Base-by-base conservation (phyloP, 2,329 filamentous ascomycete genomes). In the Fusarium mexicanum region DNA sequence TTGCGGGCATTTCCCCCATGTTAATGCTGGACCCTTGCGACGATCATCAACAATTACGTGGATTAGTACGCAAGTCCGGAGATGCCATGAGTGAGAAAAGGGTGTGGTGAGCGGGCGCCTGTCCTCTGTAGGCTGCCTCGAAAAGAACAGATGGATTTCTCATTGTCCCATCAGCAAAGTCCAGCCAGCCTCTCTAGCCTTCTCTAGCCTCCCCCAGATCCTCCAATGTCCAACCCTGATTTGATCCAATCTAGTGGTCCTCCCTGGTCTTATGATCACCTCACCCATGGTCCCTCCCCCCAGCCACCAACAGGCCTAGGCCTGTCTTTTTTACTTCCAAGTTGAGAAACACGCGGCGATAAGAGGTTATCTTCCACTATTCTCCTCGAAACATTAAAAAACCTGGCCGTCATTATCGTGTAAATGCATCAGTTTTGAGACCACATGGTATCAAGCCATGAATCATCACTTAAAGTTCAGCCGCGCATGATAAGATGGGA, bases 41-140 rank as follows among this genome's bases (percentile, higher is more conserved):
- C 61, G 68, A 74, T 74, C 63, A 69, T 22, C 29, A 46, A 60
- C 66, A 54, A 75, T 74, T 74, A 75, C 72, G 72, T 74, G 72
- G 64, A 54, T 61, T 70, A 65, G 50, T 54, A 70, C 60, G 37
- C 53, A 69, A 54, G 48, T 55, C 51, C 38, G 43, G 57, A 26
- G 57, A 70, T 69, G 24, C 60, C 46, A 65, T 55, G 16, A n/a
- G 31, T 38, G 41, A 43, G 55, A 61, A 72, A 65, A 69, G 72
- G 72, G 72, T 74, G 72, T 72, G 50, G 55, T 74, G 55, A 26
- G 50, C 51, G 51, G 24, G 35, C 55, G 64, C 20, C 44, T 55
- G 61, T 54, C 50, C 55, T 22, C 41, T 51, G 65, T 48, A 48
- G 54, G 54, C 35, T 64, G 37, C 66, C 14, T 61, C 31, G 31